Conservation (phyloP, 1,284 basidiomycete genomes). For the Fomitiporia mediterranea region DNA sequence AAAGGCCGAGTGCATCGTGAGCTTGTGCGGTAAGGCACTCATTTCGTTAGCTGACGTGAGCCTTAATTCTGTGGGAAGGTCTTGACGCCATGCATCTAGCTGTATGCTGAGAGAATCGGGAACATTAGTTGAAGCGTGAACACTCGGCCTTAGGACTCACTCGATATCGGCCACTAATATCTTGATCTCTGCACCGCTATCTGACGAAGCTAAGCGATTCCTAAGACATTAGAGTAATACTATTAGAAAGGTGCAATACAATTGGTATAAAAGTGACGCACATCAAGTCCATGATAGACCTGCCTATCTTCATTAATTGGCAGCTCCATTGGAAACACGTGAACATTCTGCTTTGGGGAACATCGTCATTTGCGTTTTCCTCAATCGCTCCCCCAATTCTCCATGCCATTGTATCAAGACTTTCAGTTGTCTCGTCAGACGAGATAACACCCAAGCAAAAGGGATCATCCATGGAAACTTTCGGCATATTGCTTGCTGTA, state of each 20-base stretch:
- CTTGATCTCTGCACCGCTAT: slow-evolving; percentile 35
- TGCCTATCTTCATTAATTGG: slow-evolving; percentile 49
- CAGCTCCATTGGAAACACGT: slow-evolving; percentile 51
- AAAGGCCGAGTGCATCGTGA: slow-evolving; percentile 60
- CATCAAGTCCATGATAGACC: slow-evolving; percentile 57
- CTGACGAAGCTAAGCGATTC: slow-evolving; percentile 38
- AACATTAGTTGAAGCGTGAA: not conserved
- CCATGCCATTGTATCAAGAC: slow-evolving; percentile 15
- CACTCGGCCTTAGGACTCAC: slow-evolving; percentile 29
- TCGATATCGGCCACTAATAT: slow-evolving; percentile 51
- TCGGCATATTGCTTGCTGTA: not conserved
- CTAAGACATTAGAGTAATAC: slow-evolving; percentile 26
- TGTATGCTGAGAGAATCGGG: slow-evolving; percentile 43
- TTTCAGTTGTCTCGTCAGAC: not conserved
- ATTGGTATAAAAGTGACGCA: slow-evolving; percentile 31
- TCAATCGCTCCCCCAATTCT: not conserved
- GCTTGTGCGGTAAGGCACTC: slow-evolving; percentile 51
- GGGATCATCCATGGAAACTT: slow-evolving; percentile 15
- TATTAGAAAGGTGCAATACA: not conserved
- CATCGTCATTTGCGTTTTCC: not conserved
- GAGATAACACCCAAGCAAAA: slow-evolving; percentile 6
- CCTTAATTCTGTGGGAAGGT: slow-evolving; percentile 49
- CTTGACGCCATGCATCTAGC: slow-evolving; percentile 57
- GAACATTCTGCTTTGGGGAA: slow-evolving; percentile 31
- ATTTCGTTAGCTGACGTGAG: slow-evolving; percentile 45